Conservation (phyloP, 1,284 basidiomycete genomes). For the Ganoderma lingzhi region DNA sequence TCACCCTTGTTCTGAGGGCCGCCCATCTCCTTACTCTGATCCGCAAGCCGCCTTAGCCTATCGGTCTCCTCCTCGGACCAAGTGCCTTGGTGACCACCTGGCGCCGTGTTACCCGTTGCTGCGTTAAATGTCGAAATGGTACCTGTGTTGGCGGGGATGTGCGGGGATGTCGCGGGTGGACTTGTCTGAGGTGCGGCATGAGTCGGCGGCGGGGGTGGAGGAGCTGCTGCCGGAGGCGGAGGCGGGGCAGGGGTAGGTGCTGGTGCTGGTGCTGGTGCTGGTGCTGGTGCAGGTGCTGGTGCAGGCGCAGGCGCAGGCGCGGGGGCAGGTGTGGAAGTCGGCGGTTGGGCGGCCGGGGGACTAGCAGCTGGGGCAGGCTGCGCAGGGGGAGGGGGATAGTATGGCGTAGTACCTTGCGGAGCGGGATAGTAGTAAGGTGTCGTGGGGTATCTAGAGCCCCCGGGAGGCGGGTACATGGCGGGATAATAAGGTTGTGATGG, state of each 20-base stretch:
- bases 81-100: constrained; percentile 67
- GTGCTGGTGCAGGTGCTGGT: constrained; percentile 33
- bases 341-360: constrained; percentile 22
- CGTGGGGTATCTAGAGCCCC: constrained; percentile 58
- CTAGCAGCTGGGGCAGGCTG: constrained; percentile 31
- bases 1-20: constrained; percentile 54
- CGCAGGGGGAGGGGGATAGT: constrained; percentile 43
- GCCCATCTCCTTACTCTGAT: constrained; percentile 61
- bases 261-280: constrained; percentile 32
- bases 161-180: constrained; percentile 21
- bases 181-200: constrained; percentile 9
- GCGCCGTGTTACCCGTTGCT: constrained; percentile 46
- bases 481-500: constrained; percentile 53
- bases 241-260: constrained; percentile 19
- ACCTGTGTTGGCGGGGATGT: constrained; percentile 40
- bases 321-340: constrained; percentile 37
- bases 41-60: constrained; percentile 67
- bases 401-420: constrained; percentile 43
- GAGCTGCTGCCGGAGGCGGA: constrained; percentile 24
- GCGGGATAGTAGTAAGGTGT: constrained; percentile 64
- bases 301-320: constrained; percentile 35
- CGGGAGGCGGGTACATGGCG: constrained; percentile 47
- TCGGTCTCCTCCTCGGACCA: constrained; percentile 83
- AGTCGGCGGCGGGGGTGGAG: not conserved
- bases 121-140: constrained; percentile 46